Evolutionary conservation across 2,329 filamentous ascomycete genomes (phyloP).

Genomic region (Epichloe brachyelytri): DNA sequence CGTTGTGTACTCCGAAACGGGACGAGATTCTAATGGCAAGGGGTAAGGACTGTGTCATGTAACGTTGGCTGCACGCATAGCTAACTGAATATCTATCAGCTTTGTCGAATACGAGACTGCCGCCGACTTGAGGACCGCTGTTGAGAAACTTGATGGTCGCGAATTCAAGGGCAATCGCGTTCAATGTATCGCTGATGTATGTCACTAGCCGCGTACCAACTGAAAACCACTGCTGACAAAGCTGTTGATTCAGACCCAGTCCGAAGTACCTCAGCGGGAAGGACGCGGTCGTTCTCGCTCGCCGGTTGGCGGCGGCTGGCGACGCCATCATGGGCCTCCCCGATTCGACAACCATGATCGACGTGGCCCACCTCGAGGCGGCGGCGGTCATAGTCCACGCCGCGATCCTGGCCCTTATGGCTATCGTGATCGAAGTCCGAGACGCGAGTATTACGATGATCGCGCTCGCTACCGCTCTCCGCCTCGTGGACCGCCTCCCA

Average conservation of each 20-base stretch:
- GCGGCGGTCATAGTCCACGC: conserved; percentile 60
- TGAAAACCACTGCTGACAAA: not conserved
- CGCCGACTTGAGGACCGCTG: conserved; percentile 75
- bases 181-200: conserved; percentile 76
- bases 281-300: conserved; percentile 65
- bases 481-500: conserved; percentile 49
- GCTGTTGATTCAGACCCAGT: conserved; percentile 49
- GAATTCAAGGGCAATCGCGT: conserved; percentile 89
- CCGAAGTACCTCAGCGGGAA: conserved; percentile 58
- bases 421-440: conserved; percentile 79
- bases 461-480: conserved; percentile 70
- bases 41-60: conserved; percentile 48
- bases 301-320: conserved; percentile 28
- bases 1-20: conserved; percentile 95
- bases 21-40: conserved; percentile 80
- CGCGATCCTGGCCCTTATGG: conserved; percentile 52
- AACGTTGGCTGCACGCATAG: not conserved
- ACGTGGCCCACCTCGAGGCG: conserved; percentile 51
- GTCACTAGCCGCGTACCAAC: conserved; percentile 15
- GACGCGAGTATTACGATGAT: conserved; percentile 80
- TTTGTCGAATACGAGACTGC: conserved; percentile 97
- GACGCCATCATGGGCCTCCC: conserved; percentile 51
- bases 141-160: conserved; percentile 85
- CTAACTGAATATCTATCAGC: conserved; percentile 30
- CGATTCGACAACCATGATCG: conserved; percentile 66